Base-by-base conservation (phyloP, 495 filamentous ascomycete genomes). In the Penicillium coprophilum region DNA sequence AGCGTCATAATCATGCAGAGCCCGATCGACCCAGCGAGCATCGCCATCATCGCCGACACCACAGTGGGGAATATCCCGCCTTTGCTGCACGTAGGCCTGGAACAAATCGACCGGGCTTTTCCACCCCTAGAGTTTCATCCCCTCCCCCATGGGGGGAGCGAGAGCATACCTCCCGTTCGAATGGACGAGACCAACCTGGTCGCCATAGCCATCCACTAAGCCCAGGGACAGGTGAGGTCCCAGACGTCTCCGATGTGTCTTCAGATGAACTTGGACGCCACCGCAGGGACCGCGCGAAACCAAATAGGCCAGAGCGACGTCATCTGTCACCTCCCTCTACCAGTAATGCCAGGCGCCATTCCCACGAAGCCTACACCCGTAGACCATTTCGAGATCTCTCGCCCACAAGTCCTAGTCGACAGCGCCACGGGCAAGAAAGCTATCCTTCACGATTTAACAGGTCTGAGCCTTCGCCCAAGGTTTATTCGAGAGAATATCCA, bases 311-410 rank as follows among this genome's bases (percentile, higher is more conserved):
- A 12, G 30, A 46, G 21, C 68, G 54, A 6, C 62, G 57, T 15
- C 60, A 74, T 32, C 57, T 77, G 0, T 73, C 75, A 12, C 73
- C 70, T 0, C 65, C 68, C 11, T 58, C 69, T 2, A 30, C 56
- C 20, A 60, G 65, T 5, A 53, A 64, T 21, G 65, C 68, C 0
- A 72, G 76, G 15, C 73, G 76, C 1, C 76, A 78, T 57, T 78
- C 76, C 1, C 76, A 78, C 48, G 76, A 78, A 30, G 67, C 72
- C 2, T 77, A 76, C 36, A 66, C 56, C 2, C 69, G 72, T 19
- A 67, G 68, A 62, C 70, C 70, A 0, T 60, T 60, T 4, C 62
- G 71, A 28, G 71, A 75, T 4, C 49, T 69, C 3, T 75, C 74
- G 0, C 71, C 73, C 0, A 48, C 63, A 23, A 48, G 62, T 2